These are phyloP conservation scores for Trifolium subterraneum DNA, from an alignment of 306 rosid genomes.

Conservation along the genomic window DNA sequence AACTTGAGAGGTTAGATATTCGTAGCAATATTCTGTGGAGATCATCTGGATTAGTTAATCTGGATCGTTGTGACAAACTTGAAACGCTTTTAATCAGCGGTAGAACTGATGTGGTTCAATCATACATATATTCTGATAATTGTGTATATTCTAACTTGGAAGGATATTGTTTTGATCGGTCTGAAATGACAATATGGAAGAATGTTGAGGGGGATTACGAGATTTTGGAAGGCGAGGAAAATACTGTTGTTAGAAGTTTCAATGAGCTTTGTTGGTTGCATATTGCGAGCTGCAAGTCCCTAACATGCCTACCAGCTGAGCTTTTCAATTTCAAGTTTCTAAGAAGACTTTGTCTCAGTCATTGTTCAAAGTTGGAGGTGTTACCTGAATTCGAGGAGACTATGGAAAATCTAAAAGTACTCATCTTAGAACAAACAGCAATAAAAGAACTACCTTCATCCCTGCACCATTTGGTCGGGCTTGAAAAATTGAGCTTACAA, in stretches of 20 bases:
- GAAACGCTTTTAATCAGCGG: conserved; percentile 27
- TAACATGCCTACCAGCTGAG: conserved; percentile 15
- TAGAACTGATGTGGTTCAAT: no score
- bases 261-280: conserved; percentile 35
- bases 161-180: no score
- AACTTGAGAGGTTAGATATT: conserved; percentile 17
- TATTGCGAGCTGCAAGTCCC: conserved; percentile 34
- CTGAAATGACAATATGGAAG: no score
- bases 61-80: conserved; percentile 3
- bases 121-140: no score
- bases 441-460: conserved; percentile 27
- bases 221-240: neutral
- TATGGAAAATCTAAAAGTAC: neutral
- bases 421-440: conserved; percentile 3
- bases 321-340: conserved; percentile 22
- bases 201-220: neutral
- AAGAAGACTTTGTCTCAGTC: neutral
- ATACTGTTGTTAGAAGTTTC: neutral
- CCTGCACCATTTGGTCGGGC: conserved; percentile 25
- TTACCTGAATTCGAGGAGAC: neutral
- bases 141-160: no score
- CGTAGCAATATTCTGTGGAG: conserved; percentile 29
- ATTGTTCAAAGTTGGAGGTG: neutral
- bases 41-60: conserved; percentile 32
- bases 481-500: conserved; percentile 33